Percentiles rank a stretch among this genome's conserved stretches.
phyloP scores from a whole-genome alignment of 1,284 basidiomycete species.

The Tylopilus sp. region DNA sequence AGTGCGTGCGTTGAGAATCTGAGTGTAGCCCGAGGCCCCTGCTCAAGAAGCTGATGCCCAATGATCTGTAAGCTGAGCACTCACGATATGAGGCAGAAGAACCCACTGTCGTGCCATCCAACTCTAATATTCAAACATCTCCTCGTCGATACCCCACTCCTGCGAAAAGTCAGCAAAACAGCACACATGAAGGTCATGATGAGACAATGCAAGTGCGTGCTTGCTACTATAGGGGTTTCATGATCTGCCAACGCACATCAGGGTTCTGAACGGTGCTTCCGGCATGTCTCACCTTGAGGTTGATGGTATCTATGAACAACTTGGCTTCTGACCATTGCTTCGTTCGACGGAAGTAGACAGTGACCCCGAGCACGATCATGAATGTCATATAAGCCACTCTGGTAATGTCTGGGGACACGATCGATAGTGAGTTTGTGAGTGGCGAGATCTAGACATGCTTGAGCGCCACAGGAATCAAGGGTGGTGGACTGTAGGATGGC shows the following conservation, averaged over 20 bases:
- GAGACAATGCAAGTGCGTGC: conserved; percentile 78
- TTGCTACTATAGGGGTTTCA: conserved; percentile 92
- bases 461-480: conserved; percentile 68
- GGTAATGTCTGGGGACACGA: conserved; percentile 76
- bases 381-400: conserved; percentile 88
- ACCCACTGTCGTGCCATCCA: conserved; percentile 94
- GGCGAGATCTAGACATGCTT: conserved; percentile 61
- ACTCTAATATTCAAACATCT: conserved; percentile 97
- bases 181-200: conserved; percentile 87
- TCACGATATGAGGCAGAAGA: neutral
- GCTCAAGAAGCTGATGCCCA: conserved; percentile 89
- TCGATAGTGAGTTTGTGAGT: neutral
- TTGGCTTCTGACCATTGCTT: conserved; percentile 99
- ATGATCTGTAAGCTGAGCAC: neutral
- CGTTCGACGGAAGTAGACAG: conserved; percentile 92
- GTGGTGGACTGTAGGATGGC: conserved; percentile 53
- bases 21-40: conserved; percentile 78
- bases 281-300: conserved; percentile 72
- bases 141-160: conserved; percentile 95
- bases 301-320: conserved; percentile 93
- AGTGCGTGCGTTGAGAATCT: conserved; percentile 68
- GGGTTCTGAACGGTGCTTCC: neutral
- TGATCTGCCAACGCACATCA: conserved; percentile 63
- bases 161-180: conserved; percentile 90
- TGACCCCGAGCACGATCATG: conserved; percentile 66